These are phyloP conservation scores for Zopfia rhizophila DNA, from an alignment of 2,329 filamentous ascomycete genomes.

Conservation along the genomic window DNA sequence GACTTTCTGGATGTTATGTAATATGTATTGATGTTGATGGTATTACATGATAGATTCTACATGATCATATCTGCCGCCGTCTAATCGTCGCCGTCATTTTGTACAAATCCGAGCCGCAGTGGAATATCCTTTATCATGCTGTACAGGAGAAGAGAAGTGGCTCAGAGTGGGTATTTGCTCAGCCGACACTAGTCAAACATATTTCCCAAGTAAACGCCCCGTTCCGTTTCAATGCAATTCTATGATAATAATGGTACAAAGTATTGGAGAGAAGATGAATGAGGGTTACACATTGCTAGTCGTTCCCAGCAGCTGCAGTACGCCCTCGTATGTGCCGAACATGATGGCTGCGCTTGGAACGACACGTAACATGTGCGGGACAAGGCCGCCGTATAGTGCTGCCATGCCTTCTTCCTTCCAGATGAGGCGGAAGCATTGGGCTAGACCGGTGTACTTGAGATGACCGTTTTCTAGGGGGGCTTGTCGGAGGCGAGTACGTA, in stretches of 20 bases:
- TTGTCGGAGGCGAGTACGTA: conserved; percentile 84
- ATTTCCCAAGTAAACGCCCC: conserved; percentile 4
- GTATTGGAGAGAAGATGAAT: background rate
- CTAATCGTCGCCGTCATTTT: no score
- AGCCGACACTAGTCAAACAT: no score
- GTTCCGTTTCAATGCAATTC: conserved; percentile 3
- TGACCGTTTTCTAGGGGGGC: conserved; percentile 77
- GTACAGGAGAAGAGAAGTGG: no score
- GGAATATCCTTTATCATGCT: background rate
- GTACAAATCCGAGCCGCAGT: no score
- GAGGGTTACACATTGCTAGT: conserved; percentile 50
- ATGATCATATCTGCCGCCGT: no score
- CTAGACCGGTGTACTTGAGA: conserved; percentile 86
- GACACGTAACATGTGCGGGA: conserved; percentile 88
- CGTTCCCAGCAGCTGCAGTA: conserved; percentile 59
- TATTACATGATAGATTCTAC: no score
- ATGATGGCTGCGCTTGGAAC: conserved; percentile 95
- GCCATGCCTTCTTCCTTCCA: conserved; percentile 89
- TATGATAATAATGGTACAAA: background rate
- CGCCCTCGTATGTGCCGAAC: conserved; percentile 84
- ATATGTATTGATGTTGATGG: no score
- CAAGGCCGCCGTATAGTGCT: conserved; percentile 88
- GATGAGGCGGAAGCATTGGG: conserved; percentile 88
- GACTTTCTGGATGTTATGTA: no score
- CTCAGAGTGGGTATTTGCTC: conserved; percentile 10